Evolutionary conservation across 2,329 filamentous ascomycete genomes (phyloP).

Genomic region (Orbilia brochopaga): DNA sequence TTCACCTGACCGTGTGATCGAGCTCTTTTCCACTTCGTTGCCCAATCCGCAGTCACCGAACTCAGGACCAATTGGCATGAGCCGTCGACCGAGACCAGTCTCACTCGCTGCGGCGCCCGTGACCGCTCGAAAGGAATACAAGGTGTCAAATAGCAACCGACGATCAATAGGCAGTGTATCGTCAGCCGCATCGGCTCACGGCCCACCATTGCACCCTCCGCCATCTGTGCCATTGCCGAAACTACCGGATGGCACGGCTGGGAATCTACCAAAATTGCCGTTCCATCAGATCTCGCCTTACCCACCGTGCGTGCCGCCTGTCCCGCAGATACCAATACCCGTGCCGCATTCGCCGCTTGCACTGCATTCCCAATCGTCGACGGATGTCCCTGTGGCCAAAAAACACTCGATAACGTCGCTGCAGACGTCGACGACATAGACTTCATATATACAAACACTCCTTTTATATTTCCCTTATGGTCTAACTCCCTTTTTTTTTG

Average conservation of each 20-base stretch:
- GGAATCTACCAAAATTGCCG: slow-evolving; percentile 37
- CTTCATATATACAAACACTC: slow-evolving; percentile 6
- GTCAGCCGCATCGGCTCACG: slow-evolving; percentile 45
- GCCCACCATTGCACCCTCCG: slow-evolving; percentile 47
- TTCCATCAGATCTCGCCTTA: slow-evolving; percentile 31
- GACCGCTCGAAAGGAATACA: slow-evolving; percentile 31
- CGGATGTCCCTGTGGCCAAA: slow-evolving; percentile 31
- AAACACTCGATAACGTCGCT: slow-evolving; percentile 41
- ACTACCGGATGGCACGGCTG: slow-evolving; percentile 34
- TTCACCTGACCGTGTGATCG: slow-evolving; percentile 35
- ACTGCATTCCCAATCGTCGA: slow-evolving; percentile 46
- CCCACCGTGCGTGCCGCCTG: slow-evolving; percentile 34
- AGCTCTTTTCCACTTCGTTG: slow-evolving; percentile 36
- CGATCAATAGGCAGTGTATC: slow-evolving; percentile 45
- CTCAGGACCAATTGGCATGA: slow-evolving; percentile 20
- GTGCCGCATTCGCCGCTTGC: slow-evolving; percentile 47
- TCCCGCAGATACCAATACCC: slow-evolving; percentile 47
- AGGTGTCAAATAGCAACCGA: slow-evolving; percentile 33
- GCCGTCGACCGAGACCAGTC: slow-evolving; percentile 41
- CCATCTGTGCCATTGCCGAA: slow-evolving; percentile 43
- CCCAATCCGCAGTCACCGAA: slow-evolving; percentile 43
- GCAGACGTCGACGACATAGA: slow-evolving; percentile 30
- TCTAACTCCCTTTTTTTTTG: slow-evolving; percentile 8
- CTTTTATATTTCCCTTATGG: slow-evolving; percentile 14
- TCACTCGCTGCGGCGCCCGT: slow-evolving; percentile 45